Percentiles rank a stretch among this genome's conserved stretches.
These are phyloP conservation scores for Vitrella brassicaformis DNA, from an alignment of 73 alveolate genomes.

Conservation along the genomic window DNA sequence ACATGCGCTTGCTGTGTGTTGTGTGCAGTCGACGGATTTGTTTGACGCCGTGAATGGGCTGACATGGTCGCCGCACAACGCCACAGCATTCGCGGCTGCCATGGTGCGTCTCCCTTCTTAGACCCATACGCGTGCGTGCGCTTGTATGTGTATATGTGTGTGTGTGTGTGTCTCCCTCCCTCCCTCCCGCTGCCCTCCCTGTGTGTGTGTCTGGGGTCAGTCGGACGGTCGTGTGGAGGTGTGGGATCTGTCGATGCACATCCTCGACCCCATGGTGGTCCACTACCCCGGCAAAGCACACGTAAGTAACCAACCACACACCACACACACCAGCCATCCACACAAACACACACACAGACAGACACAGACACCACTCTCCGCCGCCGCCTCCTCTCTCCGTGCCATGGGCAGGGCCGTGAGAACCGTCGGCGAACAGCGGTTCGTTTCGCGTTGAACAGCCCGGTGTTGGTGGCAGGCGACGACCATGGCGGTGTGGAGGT, in stretches of 20 bases:
- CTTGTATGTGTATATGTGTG: background rate
- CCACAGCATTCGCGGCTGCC: constrained; percentile 79
- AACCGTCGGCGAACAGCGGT: constrained; percentile 29
- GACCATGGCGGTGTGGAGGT: constrained; percentile 39
- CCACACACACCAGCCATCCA: too few relatives aligned
- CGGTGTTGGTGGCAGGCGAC: constrained; percentile 35
- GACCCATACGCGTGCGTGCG: background rate
- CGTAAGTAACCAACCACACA: too few relatives aligned
- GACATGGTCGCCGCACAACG: constrained; percentile 76
- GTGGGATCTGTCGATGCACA: constrained; percentile 77
- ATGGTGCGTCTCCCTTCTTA: constrained; percentile 3
- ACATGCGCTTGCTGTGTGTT: constrained; percentile 6
- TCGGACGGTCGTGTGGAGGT: constrained; percentile 86
- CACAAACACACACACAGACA: too few relatives aligned
- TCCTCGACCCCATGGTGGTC: constrained; percentile 38
- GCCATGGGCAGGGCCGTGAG: background rate
- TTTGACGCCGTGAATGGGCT: constrained; percentile 82
- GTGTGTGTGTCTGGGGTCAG: background rate
- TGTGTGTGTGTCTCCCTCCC: background rate
- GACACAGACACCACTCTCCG: too few relatives aligned
- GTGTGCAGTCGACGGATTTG: constrained; percentile 57
- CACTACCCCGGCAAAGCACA: constrained; percentile 28
- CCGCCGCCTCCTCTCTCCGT: too few relatives aligned
- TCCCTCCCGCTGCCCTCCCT: background rate
- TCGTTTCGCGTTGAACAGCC: constrained; percentile 33